These are phyloP conservation scores for Spathaspora sp. DNA, from an alignment of 1,139 yeast genomes.

Conservation along the genomic window DNA sequence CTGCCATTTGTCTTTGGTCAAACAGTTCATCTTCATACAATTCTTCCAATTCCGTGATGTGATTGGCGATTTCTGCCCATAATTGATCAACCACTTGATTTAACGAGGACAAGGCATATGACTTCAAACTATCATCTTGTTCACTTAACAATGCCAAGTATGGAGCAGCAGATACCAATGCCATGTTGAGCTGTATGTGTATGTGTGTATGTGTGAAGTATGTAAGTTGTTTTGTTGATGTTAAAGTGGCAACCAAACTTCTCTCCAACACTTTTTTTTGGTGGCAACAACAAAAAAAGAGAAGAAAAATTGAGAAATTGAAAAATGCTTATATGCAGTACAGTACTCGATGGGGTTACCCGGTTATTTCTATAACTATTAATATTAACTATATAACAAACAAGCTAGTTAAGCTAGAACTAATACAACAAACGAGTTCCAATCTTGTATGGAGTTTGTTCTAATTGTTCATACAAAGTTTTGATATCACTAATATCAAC, in stretches of 20 bases:
- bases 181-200: conserved; percentile 35
- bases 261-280: too few relatives aligned
- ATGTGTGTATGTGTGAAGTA: neutral
- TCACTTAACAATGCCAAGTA: conserved; percentile 86
- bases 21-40: conserved; percentile 82
- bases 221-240: too few relatives aligned
- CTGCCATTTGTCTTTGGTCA: conserved; percentile 79
- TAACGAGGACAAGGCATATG: conserved; percentile 81
- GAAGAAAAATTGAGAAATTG: too few relatives aligned
- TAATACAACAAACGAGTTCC: conserved; percentile 88
- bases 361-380: too few relatives aligned
- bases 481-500: conserved; percentile 83
- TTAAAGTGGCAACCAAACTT: too few relatives aligned
- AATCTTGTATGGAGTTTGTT: conserved; percentile 87
- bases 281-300: too few relatives aligned
- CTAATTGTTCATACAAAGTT: conserved; percentile 79
- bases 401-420: conserved; percentile 1
- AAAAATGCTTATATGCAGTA: too few relatives aligned
- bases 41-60: conserved; percentile 83
- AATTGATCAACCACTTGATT: conserved; percentile 83
- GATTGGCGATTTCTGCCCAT: conserved; percentile 98
- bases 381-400: too few relatives aligned
- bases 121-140: conserved; percentile 71
- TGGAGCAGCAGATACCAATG: conserved; percentile 80
- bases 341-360: too few relatives aligned